A percentile compares a stretch with the other conserved stretches of the same genome.
phyloP scores from a whole-genome alignment of 169 alveolate genomes.

The Neospora caninum region DNA sequence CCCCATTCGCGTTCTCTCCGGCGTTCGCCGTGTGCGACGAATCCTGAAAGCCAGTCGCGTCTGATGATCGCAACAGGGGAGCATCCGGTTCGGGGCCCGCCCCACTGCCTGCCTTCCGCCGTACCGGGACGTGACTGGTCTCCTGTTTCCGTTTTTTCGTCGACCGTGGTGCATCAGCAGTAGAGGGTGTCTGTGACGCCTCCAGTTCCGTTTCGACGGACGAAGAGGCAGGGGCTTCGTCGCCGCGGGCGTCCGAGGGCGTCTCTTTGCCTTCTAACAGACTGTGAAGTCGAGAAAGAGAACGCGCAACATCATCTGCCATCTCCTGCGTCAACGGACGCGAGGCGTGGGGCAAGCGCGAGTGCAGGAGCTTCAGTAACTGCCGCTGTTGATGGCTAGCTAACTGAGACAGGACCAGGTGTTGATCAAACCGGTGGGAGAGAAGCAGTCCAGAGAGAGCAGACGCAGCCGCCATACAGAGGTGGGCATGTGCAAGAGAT shows the following conservation, averaged over 20 bases:
- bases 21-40: no score
- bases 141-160: neutral
- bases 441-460: neutral
- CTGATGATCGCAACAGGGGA: no score
- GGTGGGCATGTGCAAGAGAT: no score
- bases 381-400: neutral
- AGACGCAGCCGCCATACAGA: neutral
- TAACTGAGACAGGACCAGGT: neutral
- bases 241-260: neutral
- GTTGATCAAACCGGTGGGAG: conserved; percentile 41
- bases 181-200: neutral
- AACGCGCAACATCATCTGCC: neutral
- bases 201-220: neutral
- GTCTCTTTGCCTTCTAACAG: neutral
- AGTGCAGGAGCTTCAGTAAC: conserved; percentile 23
- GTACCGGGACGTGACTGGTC: neutral
- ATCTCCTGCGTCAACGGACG: neutral
- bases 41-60: no score
- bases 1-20: neutral
- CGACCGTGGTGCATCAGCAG: neutral
- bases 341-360: neutral
- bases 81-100: no score
- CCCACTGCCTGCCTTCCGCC: no score
- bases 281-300: neutral
- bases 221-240: no score